phyloP scores from a whole-genome alignment of 495 filamentous ascomycete genomes.

The Penicillium pancosmium region DNA sequence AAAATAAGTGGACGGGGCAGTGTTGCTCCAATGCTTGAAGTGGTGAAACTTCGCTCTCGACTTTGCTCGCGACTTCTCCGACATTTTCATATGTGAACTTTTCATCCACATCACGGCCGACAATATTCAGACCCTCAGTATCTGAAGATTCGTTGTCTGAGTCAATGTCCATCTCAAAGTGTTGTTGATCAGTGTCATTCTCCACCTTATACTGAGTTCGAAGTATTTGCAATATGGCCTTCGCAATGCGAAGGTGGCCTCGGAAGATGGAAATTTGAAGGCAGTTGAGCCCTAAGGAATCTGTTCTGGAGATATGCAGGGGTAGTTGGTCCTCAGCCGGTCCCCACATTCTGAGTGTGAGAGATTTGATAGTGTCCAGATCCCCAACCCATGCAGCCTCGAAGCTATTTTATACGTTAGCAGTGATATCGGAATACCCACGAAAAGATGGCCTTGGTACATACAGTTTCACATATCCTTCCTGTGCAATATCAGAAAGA shows the following conservation, averaged over 20 bases:
- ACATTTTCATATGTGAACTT: slow-evolving; percentile 73
- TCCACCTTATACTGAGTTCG: slow-evolving; percentile 63
- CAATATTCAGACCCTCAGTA: slow-evolving; percentile 48
- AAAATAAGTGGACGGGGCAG: slow-evolving; percentile 32
- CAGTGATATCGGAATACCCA: neutral
- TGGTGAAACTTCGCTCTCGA: slow-evolving; percentile 61
- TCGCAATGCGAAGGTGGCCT: slow-evolving; percentile 62
- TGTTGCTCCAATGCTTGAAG: slow-evolving; percentile 42
- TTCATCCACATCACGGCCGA: slow-evolving; percentile 52
- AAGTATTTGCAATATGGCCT: slow-evolving; percentile 65
- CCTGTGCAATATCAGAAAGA: slow-evolving; percentile 51
- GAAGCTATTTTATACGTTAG: slow-evolving; percentile 48
- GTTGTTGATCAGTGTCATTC: slow-evolving; percentile 36
- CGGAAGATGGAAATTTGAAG: slow-evolving; percentile 67
- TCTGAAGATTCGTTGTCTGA: slow-evolving; percentile 30
- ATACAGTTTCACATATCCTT: slow-evolving; percentile 60
- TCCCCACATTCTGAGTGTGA: slow-evolving; percentile 53
- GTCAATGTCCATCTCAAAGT: slow-evolving; percentile 51
- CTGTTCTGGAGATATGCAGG: slow-evolving; percentile 61
- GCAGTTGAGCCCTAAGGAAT: slow-evolving; percentile 48
- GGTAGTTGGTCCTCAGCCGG: slow-evolving; percentile 47
- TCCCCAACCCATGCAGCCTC: slow-evolving; percentile 73
- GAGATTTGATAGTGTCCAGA: slow-evolving; percentile 49
- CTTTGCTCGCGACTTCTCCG: slow-evolving; percentile 61
- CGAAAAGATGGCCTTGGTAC: neutral